Evolutionary conservation across 306 rosid species (phyloP), one percentile per base, ranked within the genome.

Genomic region (Chamaecrista fasciculata): DNA sequence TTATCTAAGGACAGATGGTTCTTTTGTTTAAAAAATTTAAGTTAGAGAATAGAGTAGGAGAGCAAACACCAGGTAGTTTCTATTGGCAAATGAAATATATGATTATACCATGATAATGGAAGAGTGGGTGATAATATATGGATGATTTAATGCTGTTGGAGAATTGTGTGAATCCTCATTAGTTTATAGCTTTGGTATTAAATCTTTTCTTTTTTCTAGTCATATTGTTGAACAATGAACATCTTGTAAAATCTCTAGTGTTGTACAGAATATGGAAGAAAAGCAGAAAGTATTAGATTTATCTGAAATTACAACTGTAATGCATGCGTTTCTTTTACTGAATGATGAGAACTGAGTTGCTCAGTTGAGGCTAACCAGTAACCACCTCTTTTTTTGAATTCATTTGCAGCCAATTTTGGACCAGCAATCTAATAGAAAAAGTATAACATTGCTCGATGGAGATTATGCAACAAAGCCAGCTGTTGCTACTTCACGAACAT

Each of bases 331-430:
- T 23, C 52, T 23, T 28, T 11, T 59, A 24, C 20, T 46, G 73
- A 36, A 24, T 62, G 49, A 25, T 46, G 40, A 25, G 49, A 51
- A 18, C 34, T 62, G 25, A 43, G 59, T 69, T 47, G 43, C 72
- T 5, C 21, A 39, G 20, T 39, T 70, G 71, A 12, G 33, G 48
- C 74, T 75, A 59, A 80, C 63, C 40, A 62, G 40, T 75, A 59
- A 80, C 63, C 40, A 62, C 34, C 55, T 15, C 61, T 12, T 62
- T 39, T 9, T 53, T 36, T 52, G 31, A 11, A 39, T 36, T 3
- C 34, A 11, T 21, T 28, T 50, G 62, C 79, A 80, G 84, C 78
- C 84, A n/a, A 66, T 34, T 64, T 62, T 75, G 26, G 84, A 80
- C 46, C 69, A 0, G 28, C 65, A 74, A 65, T 80, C 84, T 70